Base-by-base conservation (phyloP, 805 yeast species). In the Saccharomycopsis fibuligera region DNA sequence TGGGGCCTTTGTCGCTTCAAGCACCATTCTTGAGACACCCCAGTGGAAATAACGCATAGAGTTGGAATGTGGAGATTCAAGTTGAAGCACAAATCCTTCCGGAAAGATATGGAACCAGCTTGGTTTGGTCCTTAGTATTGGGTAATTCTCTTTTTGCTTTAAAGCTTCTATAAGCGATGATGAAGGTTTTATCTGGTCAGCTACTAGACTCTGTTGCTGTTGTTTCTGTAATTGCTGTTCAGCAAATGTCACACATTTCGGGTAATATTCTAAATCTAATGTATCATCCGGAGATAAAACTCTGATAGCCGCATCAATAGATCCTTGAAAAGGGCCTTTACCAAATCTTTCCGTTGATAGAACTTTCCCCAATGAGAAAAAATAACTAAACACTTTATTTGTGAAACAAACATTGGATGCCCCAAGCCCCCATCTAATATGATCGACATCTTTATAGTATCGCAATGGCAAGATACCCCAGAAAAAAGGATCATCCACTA, bases 61-160 rank as follows among this genome's bases (percentile, higher is more conserved):
- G 56, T 87, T 85, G 44, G 75, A 72, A 61, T 78, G 80, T 0
- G 96, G 96, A 31, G 83, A 81, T 52, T 81, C 74, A 43, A 86
- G 63, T 63, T 93, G 99, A 46, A 91, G 75, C 3, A 91, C 98
- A 62, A 83, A 87, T 0, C 95, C 96, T 63, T 91, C 99, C 0
- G 99, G 99, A 64, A 87, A 91, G 3, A 89, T 79, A 62, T 91
- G 98, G 50, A 93, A 78, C 98, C 98, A 91, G 0, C 87, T 79
- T 0, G 93, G 83, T 50, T 75, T 78, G 14, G 72, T 64, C 48
- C 90, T 68, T 24, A 77, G 67, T 30, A 84, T 69, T 2, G 91
- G 91, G 1, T 17, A 30, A 2, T 44, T 48, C 19, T 40, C 21
- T 4, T 9, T 27, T 33, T 27, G 4, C 10, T 40, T 37, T 9